Percentiles rank a stretch among this genome's conserved stretches.
phyloP scores from a whole-genome alignment of 2,329 filamentous ascomycete genomes.

The Talaromyces sp. region DNA sequence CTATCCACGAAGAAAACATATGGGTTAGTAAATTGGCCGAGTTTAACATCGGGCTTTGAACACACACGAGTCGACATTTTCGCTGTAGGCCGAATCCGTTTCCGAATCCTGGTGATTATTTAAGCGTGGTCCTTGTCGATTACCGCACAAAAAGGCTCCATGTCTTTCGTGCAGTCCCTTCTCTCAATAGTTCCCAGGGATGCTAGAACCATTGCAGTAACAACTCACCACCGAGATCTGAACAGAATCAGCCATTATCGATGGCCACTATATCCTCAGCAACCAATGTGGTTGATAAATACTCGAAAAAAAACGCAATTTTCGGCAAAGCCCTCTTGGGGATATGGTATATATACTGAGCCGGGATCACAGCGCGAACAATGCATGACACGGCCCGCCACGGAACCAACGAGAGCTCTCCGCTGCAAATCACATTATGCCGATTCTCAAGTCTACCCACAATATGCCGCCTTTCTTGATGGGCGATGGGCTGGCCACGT shows the following conservation, averaged over 20 bases:
- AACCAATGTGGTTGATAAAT: not conserved
- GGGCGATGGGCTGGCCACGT: not conserved
- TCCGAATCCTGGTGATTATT: not conserved
- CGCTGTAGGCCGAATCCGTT: conserved; percentile 2
- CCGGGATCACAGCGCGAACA: not conserved
- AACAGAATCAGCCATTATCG: not conserved
- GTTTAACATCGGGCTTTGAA: not conserved
- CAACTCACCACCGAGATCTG: not conserved
- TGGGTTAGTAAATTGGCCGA: not conserved
- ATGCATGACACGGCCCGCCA: not conserved
- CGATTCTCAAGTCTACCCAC: not conserved
- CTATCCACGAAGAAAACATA: not conserved
- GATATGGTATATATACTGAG: not conserved
- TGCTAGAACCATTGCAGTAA: not conserved
- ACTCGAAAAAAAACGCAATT: not conserved
- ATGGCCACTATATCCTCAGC: not conserved
- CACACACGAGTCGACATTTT: conserved; percentile 4
- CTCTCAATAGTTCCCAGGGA: not conserved
- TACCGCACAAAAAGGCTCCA: not conserved
- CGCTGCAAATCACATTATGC: not conserved
- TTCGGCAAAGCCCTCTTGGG: not conserved
- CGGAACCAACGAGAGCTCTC: not conserved
- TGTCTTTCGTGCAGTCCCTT: too few relatives aligned
- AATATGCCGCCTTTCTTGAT: not conserved
- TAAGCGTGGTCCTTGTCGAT: not conserved